phyloP scores from a whole-genome alignment of 1,284 basidiomycete genomes.

The Phylloporus sp. region DNA sequence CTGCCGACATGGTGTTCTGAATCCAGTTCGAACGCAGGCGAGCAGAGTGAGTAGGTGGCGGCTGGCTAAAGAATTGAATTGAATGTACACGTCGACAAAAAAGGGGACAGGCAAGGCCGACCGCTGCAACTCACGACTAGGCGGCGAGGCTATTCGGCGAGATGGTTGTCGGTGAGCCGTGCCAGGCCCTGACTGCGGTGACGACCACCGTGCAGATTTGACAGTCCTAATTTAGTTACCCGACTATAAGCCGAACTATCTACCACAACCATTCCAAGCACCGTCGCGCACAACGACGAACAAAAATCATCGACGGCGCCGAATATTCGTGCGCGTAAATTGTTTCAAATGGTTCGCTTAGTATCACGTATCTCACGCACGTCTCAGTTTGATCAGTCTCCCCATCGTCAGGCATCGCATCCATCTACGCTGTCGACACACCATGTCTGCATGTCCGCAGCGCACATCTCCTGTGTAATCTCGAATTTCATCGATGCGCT shows the following conservation, averaged over 20 bases:
- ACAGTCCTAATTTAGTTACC: slow-evolving; percentile 29
- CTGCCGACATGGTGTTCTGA: slow-evolving; percentile 57
- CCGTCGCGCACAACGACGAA: too few species aligned
- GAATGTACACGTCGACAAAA: slow-evolving; percentile 30
- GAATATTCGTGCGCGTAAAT: too few species aligned
- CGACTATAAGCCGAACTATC: slow-evolving; percentile 20
- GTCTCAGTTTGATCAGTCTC: slow-evolving; percentile 1
- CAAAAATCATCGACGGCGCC: too few species aligned
- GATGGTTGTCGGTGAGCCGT: slow-evolving; percentile 39
- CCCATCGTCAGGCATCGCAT: slow-evolving; percentile 17
- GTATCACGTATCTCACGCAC: slow-evolving; percentile 10
- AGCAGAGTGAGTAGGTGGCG: slow-evolving; percentile 14
- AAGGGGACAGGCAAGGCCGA: slow-evolving; percentile 14
- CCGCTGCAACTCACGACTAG: slow-evolving; percentile 19
- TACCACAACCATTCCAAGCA: too few species aligned
- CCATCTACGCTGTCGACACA: slow-evolving; percentile 20
- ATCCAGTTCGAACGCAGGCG: slow-evolving; percentile 43
- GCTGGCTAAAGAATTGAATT: slow-evolving; percentile 27
- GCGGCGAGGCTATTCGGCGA: slow-evolving; percentile 12
- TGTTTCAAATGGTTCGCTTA: too few species aligned
- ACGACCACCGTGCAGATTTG: slow-evolving; percentile 32
- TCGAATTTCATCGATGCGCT: neutral
- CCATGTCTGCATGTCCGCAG: slow-evolving; percentile 36
- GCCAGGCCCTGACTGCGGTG: slow-evolving; percentile 41
- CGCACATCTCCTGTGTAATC: neutral